Evolutionary conservation across 108 stramenopile genomes (phyloP).

Genomic region (Stephanodiscus triporus): DNA sequence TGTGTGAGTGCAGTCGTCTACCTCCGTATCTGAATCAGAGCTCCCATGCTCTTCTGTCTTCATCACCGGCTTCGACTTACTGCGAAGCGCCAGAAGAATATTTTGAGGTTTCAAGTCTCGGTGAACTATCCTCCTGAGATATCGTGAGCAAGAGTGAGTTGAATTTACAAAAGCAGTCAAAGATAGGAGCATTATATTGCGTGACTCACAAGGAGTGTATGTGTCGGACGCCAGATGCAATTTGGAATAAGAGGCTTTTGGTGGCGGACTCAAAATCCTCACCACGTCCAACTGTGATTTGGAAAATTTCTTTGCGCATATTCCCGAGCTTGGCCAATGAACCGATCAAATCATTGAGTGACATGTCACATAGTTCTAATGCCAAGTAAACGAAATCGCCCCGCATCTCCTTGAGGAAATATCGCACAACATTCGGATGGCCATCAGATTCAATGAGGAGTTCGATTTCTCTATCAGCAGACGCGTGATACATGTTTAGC

Average conservation of each 20-base stretch:
- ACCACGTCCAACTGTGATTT: conserved; percentile 13
- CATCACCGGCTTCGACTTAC: conserved; percentile 27
- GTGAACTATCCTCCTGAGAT: conserved; percentile 79
- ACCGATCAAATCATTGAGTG: conserved; percentile 85
- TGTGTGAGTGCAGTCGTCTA: conserved; percentile 11
- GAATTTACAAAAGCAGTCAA: too few relatives aligned
- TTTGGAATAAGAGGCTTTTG: conserved; percentile 68
- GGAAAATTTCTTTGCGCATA: conserved; percentile 35
- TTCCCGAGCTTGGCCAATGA: conserved; percentile 49
- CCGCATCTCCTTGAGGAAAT: conserved; percentile 85
- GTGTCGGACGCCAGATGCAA: conserved; percentile 89
- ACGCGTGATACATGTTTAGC: conserved; percentile 90
- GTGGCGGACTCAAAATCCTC: conserved; percentile 49
- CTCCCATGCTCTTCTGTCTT: conserved; percentile 16
- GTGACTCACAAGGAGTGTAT: conserved; percentile 70
- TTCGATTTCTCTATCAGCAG: conserved; percentile 92
- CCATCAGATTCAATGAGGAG: conserved; percentile 94
- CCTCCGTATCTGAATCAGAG: conserved; percentile 45
- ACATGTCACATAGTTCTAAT: conserved; percentile 91
- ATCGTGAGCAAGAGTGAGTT: too few relatives aligned
- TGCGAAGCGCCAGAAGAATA: conserved; percentile 75
- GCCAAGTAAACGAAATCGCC: conserved; percentile 97
- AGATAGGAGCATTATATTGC: too few relatives aligned
- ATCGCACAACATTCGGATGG: conserved; percentile 91
- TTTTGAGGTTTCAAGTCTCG: conserved; percentile 93